Percentiles rank a stretch among this genome's conserved stretches.
Evolutionary conservation across 2,329 filamentous ascomycete species (phyloP).

Genomic region (Cercospora zeina): DNA sequence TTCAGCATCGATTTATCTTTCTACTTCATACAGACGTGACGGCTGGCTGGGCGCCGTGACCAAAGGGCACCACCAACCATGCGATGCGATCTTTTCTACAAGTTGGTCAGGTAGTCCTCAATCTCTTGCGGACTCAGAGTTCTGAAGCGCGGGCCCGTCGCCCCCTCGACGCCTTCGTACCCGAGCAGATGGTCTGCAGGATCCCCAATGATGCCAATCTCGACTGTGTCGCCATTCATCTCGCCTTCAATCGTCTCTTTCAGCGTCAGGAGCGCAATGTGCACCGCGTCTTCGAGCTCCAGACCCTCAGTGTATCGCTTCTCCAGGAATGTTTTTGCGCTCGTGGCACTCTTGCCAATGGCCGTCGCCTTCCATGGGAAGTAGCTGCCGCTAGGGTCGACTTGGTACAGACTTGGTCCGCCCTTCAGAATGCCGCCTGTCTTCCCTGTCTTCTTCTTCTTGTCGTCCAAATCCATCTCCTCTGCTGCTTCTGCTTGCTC

Average conservation of each 20-base stretch:
- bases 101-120: conserved; percentile 98
- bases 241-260: conserved; percentile 99
- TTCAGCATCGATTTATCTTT: conserved; percentile 1
- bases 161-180: conserved; percentile 83
- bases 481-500: conserved; percentile 65
- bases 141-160: conserved; percentile 81
- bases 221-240: conserved; percentile 96
- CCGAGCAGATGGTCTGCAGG: conserved; percentile 91
- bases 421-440: conserved; percentile 95
- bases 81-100: conserved; percentile 58
- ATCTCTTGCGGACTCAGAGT: conserved; percentile 97
- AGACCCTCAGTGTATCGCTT: conserved; percentile 97
- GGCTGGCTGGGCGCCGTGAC: not conserved
- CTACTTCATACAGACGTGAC: conserved; percentile 23
- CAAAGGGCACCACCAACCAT: conserved; percentile 13
- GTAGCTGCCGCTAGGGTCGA: conserved; percentile 97
- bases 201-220: conserved; percentile 95
- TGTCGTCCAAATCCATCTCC: conserved; percentile 55
- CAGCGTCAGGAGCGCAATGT: conserved; percentile 93
- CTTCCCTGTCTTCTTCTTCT: conserved; percentile 77
- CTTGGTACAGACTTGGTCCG: conserved; percentile 95
- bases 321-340: conserved; percentile 98
- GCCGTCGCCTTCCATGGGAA: conserved; percentile 99
- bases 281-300: conserved; percentile 96
- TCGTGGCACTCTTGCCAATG: conserved; percentile 97